A percentile compares a stretch with the other conserved stretches of the same genome.
Evolutionary conservation across 1,284 basidiomycete species (phyloP).

Genomic region (Leccinum angustisporum): DNA sequence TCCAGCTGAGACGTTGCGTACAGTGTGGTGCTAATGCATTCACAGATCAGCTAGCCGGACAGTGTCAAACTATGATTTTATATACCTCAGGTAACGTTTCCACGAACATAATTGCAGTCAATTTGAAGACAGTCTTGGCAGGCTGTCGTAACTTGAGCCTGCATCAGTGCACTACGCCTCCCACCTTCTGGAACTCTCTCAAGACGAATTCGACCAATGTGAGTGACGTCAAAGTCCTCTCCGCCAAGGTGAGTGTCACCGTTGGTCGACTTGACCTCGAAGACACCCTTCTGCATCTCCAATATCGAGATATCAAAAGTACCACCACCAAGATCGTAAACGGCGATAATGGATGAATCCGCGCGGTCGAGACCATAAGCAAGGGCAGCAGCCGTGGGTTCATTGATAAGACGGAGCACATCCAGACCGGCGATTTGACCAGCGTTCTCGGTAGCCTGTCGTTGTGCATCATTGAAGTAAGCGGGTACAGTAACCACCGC

Average conservation of each 20-base stretch:
- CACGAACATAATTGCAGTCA: background rate
- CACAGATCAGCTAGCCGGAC: background rate
- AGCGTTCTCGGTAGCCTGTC: slow-evolving; percentile 97
- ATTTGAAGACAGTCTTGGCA: background rate
- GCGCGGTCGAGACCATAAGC: slow-evolving; percentile 91
- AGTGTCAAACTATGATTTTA: background rate
- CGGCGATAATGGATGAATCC: slow-evolving; percentile 88
- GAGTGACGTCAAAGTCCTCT: slow-evolving; percentile 96
- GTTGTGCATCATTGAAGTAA: slow-evolving; percentile 99
- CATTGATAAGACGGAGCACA: slow-evolving; percentile 97
- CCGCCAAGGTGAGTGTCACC: slow-evolving; percentile 99
- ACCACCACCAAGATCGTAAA: slow-evolving; percentile 95
- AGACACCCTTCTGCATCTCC: slow-evolving; percentile 99
- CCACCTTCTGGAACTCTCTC: slow-evolving; percentile 88
- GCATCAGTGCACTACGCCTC: background rate
- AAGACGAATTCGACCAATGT: slow-evolving; percentile 87
- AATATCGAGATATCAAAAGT: slow-evolving; percentile 98
- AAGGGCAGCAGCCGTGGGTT: slow-evolving; percentile 96
- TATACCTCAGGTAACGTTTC: background rate
- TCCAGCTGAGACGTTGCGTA: no score
- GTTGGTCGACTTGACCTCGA: slow-evolving; percentile 99
- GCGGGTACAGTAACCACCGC: slow-evolving; percentile 94
- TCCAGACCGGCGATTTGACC: slow-evolving; percentile 97
- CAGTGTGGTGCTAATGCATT: no score
- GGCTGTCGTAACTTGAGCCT: background rate